Evolutionary conservation across 2,329 filamentous ascomycete species (phyloP), one percentile per base, ranked within the genome.

Genomic region (Penicillium sp.): DNA sequence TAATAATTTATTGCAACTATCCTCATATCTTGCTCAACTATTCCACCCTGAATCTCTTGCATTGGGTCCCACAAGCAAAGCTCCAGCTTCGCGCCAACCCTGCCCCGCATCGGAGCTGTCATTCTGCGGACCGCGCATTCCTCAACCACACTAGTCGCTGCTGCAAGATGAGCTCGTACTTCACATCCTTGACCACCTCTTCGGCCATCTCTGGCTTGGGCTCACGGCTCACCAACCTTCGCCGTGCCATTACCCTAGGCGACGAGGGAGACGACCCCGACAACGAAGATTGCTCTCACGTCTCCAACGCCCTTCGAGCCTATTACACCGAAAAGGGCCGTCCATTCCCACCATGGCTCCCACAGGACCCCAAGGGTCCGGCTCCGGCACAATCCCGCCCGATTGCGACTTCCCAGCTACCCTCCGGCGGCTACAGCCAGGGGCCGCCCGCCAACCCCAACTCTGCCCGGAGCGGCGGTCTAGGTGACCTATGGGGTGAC

Each of bases 321-420:
- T 96, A 97, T 82, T 97, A 99, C 81, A 85, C 81, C 50, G 92
- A 97, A 74, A 94, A 95, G 70, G 89, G 88, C 64, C 86, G 87
- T 22, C 81, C 86, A 2, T 89, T 92, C 61, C 94, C 94, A 1
- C 77, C 81, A 65, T 97, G 94, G 93, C 86, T 97, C 8, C 91
- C 92, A 8, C 87, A 90, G 6, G 90, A 96, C 73, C 92, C 91
- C n/a, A 93, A 90, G 75, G 85, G 83, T 4, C 85, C 85, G 40
- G 81, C 82, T 37, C 79, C 82, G 22, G 64, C 78, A 5, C 76
- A 65, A 43, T 66, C 34, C 74, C 76, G 82, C 58, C 76, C 59
- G 73, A 78, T 69, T 67, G 76, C 68, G 76, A 84, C 67, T 78
- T 80, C 67, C 74, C 82, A 62, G 79, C 81, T 67, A 83, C 85